These are phyloP conservation scores for Cinnamomum chago DNA, from an alignment of 164 flowering plant species.

Conservation along the genomic window DNA sequence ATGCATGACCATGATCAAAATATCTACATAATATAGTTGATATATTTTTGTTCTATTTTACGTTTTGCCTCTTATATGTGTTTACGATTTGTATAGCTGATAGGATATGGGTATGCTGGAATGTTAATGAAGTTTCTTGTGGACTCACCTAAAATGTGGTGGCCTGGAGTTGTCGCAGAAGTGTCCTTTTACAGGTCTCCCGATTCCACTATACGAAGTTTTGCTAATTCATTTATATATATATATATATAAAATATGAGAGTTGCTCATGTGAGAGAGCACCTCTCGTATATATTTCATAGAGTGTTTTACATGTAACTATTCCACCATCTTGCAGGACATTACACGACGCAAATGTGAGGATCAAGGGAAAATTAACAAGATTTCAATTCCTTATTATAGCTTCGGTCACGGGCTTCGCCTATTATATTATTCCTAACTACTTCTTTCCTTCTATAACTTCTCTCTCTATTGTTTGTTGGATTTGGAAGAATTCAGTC, in stretches of 20 bases:
- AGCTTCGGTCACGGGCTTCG: not conserved
- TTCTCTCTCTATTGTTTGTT: not conserved
- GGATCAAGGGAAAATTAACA: not conserved
- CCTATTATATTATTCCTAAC: not conserved
- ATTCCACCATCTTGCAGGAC: not conserved
- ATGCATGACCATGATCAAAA: too few species aligned
- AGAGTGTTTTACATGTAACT: not conserved
- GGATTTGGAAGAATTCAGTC: slow-evolving; percentile 5
- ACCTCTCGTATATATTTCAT: too few species aligned
- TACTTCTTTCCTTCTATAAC: slow-evolving; percentile 7
- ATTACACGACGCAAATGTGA: not conserved
- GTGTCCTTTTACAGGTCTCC: not conserved
- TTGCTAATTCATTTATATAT: too few species aligned
- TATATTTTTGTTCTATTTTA: too few species aligned
- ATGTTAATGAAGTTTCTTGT: not conserved
- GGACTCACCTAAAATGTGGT: slow-evolving; percentile 4
- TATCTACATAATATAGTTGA: too few species aligned
- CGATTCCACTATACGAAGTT: too few species aligned
- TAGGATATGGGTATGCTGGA: slow-evolving; percentile 4
- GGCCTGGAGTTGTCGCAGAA: not conserved
- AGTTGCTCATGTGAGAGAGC: too few species aligned
- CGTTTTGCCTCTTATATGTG: not conserved
- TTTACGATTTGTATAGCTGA: not conserved
- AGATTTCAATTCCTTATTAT: slow-evolving; percentile 2
- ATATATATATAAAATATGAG: too few species aligned